phyloP scores from a whole-genome alignment of 2,329 filamentous ascomycete species.

The Aspergillus phoenicis region DNA sequence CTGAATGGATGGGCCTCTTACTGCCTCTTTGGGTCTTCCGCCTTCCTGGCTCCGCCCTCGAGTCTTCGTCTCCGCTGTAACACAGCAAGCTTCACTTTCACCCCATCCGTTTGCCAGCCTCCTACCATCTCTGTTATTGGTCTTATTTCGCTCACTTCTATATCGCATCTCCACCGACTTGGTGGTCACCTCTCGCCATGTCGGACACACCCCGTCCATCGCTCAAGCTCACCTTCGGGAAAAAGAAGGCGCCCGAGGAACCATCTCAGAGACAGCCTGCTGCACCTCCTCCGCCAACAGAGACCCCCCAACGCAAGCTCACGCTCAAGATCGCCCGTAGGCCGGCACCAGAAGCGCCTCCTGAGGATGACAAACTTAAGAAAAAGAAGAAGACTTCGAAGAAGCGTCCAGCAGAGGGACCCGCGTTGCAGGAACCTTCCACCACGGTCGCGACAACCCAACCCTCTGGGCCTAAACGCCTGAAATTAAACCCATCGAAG shows the following conservation, averaged over 20 bases:
- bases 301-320: slow-evolving; percentile 41
- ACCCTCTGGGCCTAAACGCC: slow-evolving; percentile 39
- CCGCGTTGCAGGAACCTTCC: slow-evolving; percentile 28
- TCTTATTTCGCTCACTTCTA: no score
- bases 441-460: slow-evolving; percentile 19
- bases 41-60: slow-evolving; percentile 6
- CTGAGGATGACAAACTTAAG: slow-evolving; percentile 28
- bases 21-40: slow-evolving; percentile 10
- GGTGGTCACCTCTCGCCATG: slow-evolving; percentile 30
- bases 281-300: slow-evolving; percentile 24
- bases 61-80: background rate
- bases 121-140: background rate
- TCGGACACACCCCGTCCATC: slow-evolving; percentile 38
- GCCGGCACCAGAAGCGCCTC: slow-evolving; percentile 21
- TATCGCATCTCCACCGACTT: background rate
- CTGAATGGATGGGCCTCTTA: background rate
- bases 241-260: slow-evolving; percentile 37
- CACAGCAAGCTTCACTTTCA: background rate
- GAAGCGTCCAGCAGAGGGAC: slow-evolving; percentile 41
- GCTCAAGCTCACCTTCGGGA: slow-evolving; percentile 48
- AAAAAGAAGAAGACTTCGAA: slow-evolving; percentile 42
- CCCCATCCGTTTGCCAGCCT: background rate
- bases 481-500: slow-evolving; percentile 44
- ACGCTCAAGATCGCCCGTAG: slow-evolving; percentile 46
- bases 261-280: slow-evolving; percentile 24